Conservation (phyloP, 257 asterid genomes). For the Cynanchum wilfordii region DNA sequence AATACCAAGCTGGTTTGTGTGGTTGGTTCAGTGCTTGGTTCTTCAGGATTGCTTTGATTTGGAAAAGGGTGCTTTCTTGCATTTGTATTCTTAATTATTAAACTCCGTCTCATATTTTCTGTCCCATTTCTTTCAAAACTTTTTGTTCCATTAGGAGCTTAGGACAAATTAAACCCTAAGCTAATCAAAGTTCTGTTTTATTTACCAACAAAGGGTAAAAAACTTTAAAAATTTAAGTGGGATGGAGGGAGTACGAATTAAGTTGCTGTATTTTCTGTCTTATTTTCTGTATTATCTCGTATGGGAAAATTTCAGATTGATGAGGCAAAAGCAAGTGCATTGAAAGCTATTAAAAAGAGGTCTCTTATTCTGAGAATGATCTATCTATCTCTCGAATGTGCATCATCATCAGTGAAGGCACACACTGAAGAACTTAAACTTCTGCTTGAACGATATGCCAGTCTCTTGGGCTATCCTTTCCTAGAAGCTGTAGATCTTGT, state of each 20-base stretch:
- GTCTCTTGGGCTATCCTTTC: constrained; percentile 60
- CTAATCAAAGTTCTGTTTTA: too few relatives aligned
- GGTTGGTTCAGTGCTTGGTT: neutral
- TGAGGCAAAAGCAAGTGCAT: constrained; percentile 41
- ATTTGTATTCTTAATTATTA: neutral
- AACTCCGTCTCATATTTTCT: too few relatives aligned
- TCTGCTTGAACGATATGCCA: constrained; percentile 81
- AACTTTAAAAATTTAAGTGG: too few relatives aligned
- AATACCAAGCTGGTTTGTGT: constrained; percentile 1
- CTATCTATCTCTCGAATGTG: constrained; percentile 70
- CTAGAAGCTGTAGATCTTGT: constrained; percentile 76
- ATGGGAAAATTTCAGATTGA: constrained; percentile 51
- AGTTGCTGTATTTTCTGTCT: neutral
- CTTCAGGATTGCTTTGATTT: too few relatives aligned
- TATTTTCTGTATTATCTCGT: constrained; percentile 10
- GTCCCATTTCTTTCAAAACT: too few relatives aligned
- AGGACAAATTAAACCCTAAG: too few relatives aligned
- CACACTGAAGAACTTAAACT: constrained; percentile 65
- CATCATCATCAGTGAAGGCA: constrained; percentile 72
- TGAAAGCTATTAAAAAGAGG: constrained; percentile 69
- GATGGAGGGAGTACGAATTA: neutral
- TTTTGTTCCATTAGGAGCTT: too few relatives aligned
- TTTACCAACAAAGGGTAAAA: too few relatives aligned
- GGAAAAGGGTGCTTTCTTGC: neutral
- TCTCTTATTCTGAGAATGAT: constrained; percentile 89